Evolutionary conservation across 2,329 filamentous ascomycete genomes (phyloP).

Genomic region (Fusarium secorum): DNA sequence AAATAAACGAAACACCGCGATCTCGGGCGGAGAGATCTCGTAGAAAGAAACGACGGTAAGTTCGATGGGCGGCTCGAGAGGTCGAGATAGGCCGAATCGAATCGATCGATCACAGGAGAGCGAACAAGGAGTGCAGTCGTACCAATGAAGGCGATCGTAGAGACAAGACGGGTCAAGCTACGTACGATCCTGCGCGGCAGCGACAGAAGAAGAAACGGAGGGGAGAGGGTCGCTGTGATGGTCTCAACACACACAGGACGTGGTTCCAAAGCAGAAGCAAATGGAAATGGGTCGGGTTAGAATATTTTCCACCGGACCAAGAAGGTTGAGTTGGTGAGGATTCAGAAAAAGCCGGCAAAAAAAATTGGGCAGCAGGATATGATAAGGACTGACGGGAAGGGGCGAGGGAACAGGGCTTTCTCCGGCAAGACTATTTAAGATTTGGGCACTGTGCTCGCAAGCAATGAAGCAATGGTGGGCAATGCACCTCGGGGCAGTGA

Average conservation of each 20-base stretch:
- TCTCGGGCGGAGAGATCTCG: constrained; percentile 24
- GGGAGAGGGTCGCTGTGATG: constrained; percentile 43
- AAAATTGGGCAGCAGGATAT: constrained; percentile 50
- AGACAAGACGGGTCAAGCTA: constrained; percentile 45
- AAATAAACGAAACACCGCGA: constrained; percentile 22
- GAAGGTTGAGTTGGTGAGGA: constrained; percentile 48
- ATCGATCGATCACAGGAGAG: constrained; percentile 32
- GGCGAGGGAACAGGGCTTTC: constrained; percentile 40
- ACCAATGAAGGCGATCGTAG: constrained; percentile 38
- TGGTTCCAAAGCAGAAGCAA: constrained; percentile 45
- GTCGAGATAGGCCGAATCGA: constrained; percentile 40
- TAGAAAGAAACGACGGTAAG: constrained; percentile 37
- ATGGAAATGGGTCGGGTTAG: constrained; percentile 45
- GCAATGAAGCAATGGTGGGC: background rate
- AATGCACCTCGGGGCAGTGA: background rate
- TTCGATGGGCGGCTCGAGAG: constrained; percentile 37
- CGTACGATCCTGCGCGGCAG: constrained; percentile 47
- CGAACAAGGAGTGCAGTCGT: constrained; percentile 44
- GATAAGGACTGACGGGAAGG: constrained; percentile 44
- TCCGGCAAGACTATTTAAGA: constrained; percentile 21
- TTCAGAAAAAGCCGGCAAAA: constrained; percentile 48
- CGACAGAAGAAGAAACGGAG: constrained; percentile 38
- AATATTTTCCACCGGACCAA: constrained; percentile 50
- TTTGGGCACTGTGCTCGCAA: constrained; percentile 25
- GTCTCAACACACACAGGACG: constrained; percentile 43